phyloP scores from a whole-genome alignment of 441 rosid genomes.

The Jatropha podagrica region DNA sequence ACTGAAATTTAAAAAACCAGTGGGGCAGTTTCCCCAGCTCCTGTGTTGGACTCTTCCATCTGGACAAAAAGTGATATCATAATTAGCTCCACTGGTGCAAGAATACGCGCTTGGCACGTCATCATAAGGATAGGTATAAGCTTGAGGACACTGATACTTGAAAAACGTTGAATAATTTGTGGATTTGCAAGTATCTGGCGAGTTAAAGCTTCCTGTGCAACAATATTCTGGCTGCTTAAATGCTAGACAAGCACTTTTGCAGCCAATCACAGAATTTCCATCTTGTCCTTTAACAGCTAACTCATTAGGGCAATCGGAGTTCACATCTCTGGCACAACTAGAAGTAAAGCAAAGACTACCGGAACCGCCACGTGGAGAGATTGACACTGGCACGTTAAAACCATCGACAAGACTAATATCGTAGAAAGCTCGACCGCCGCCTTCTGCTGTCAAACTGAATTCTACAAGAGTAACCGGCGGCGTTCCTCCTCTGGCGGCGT shows the following conservation, averaged over 20 bases:
- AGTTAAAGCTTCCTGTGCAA: not conserved
- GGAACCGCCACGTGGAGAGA: conserved; percentile 28
- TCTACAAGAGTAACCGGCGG: conserved; percentile 32
- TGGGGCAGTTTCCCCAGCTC: too few relatives aligned
- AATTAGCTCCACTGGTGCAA: not conserved
- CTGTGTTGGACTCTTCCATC: too few relatives aligned
- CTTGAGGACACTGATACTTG: not conserved
- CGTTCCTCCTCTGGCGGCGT: conserved; percentile 13
- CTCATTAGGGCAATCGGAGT: conserved; percentile 22
- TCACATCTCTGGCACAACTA: conserved; percentile 22
- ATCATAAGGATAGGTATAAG: not conserved
- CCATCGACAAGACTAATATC: conserved; percentile 38
- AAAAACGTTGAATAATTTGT: not conserved
- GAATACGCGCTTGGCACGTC: not conserved
- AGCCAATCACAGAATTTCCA: not conserved
- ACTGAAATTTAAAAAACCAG: too few relatives aligned
- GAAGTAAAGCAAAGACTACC: conserved; percentile 12
- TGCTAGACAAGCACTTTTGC: not conserved
- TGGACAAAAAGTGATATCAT: not conserved
- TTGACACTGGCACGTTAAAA: conserved; percentile 28
- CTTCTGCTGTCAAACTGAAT: conserved; percentile 17
- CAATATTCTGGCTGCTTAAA: not conserved
- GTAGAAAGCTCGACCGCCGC: not conserved
- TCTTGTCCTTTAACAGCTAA: conserved; percentile 12
- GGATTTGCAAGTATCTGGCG: not conserved